Percentiles rank a stretch among this genome's conserved stretches.
phyloP scores from a whole-genome alignment of 805 yeast genomes.

The Kregervanrija fluxuum region DNA sequence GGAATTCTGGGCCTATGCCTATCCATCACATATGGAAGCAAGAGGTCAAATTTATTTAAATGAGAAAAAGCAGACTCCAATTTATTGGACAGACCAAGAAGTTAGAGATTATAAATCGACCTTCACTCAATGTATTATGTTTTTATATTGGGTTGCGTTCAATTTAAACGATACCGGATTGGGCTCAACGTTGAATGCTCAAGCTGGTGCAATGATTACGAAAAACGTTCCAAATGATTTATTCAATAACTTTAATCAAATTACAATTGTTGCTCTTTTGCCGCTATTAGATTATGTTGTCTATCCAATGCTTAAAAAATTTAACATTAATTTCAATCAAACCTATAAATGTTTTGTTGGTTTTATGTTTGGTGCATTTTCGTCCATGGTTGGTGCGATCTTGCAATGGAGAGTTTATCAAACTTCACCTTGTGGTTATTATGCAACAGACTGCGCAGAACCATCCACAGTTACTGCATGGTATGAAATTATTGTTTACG shows the following conservation, averaged over 20 bases:
- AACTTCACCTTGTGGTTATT: slow-evolving; percentile 45
- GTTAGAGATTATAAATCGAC: slow-evolving; percentile 40
- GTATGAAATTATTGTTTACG: slow-evolving; percentile 25
- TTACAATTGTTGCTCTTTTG: slow-evolving; percentile 43
- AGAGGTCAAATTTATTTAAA: slow-evolving; percentile 33
- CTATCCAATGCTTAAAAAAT: slow-evolving; percentile 41
- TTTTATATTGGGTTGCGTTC: slow-evolving; percentile 33
- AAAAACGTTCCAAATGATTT: slow-evolving; percentile 51
- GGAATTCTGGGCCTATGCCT: slow-evolving; percentile 43
- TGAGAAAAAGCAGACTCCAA: slow-evolving; percentile 27
- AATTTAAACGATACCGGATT: slow-evolving; percentile 41
- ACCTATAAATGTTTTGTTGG: slow-evolving; percentile 41
- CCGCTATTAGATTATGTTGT: slow-evolving; percentile 42
- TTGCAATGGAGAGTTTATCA: slow-evolving; percentile 41
- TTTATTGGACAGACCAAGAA: slow-evolving; percentile 35
- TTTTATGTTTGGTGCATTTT: slow-evolving; percentile 37
- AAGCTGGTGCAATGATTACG: slow-evolving; percentile 47
- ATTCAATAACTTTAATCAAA: slow-evolving; percentile 46
- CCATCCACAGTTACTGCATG: slow-evolving; percentile 29
- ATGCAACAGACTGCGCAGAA: slow-evolving; percentile 31
- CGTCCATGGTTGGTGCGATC: slow-evolving; percentile 44
- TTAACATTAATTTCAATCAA: slow-evolving; percentile 36
- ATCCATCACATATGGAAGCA: slow-evolving; percentile 35
- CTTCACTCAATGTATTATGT: slow-evolving; percentile 37
- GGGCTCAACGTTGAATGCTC: slow-evolving; percentile 41